Conservation (phyloP, 805 yeast species). For the Brettanomyces naardenensis region DNA sequence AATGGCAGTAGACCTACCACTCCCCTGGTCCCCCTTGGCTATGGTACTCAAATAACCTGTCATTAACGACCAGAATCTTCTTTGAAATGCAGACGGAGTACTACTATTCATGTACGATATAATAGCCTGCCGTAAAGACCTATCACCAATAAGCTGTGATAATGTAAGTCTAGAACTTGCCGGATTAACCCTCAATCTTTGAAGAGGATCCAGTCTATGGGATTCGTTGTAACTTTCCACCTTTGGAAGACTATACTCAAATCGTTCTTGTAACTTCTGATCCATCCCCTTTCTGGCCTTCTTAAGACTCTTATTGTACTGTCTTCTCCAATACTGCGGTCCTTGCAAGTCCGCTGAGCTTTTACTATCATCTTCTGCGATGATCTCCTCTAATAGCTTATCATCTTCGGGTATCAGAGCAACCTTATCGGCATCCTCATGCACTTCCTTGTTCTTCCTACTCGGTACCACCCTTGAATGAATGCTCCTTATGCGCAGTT, state of each 20-base stretch:
- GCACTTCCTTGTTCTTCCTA: too few relatives aligned
- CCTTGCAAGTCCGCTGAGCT: conserved; percentile 8
- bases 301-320: conserved; percentile 13
- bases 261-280: conserved; percentile 14
- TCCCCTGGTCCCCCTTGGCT: conserved; percentile 24
- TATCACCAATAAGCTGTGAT: conserved; percentile 13
- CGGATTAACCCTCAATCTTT: conserved; percentile 13
- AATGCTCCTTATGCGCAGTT: too few relatives aligned
- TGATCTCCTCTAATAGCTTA: conserved; percentile 7
- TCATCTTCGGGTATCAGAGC: conserved; percentile 8
- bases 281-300: conserved; percentile 14
- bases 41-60: conserved; percentile 21
- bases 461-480: too few relatives aligned
- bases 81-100: conserved; percentile 24
- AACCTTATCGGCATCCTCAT: background rate
- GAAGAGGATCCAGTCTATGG: conserved; percentile 11
- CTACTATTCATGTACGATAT: conserved; percentile 9
- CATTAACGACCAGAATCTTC: conserved; percentile 20
- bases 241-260: conserved; percentile 15
- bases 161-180: background rate
- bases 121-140: conserved; percentile 11
- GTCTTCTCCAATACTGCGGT: conserved; percentile 16
- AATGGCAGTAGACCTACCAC: conserved; percentile 23
- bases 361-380: conserved; percentile 4
- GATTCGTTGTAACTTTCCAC: conserved; percentile 20